phyloP scores from a whole-genome alignment of 805 yeast genomes.

The Brettanomyces custersianus region DNA sequence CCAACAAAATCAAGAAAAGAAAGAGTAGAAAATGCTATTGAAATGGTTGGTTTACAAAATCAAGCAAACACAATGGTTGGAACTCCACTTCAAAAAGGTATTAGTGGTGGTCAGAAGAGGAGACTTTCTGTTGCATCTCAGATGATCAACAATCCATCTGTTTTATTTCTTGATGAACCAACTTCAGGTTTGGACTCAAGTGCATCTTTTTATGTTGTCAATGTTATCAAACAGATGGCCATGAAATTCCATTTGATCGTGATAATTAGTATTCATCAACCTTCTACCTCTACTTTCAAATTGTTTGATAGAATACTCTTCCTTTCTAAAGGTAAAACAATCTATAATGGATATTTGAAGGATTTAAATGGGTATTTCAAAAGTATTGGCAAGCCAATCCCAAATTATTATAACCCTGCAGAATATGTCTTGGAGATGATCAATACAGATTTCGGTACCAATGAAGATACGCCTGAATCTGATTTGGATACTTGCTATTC shows the following conservation, averaged over 20 bases:
- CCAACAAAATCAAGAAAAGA: constrained; percentile 18
- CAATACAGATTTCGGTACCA: neutral
- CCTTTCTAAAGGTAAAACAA: constrained; percentile 68
- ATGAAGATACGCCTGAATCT: neutral
- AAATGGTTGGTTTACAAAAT: constrained; percentile 33
- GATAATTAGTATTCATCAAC: constrained; percentile 84
- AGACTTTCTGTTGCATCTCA: constrained; percentile 83
- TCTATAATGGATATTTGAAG: constrained; percentile 73
- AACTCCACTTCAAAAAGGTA: constrained; percentile 70
- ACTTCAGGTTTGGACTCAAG: constrained; percentile 85
- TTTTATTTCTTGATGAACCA: constrained; percentile 67
- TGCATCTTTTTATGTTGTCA: constrained; percentile 48
- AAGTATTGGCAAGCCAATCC: constrained; percentile 38
- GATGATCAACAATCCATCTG: constrained; percentile 40
- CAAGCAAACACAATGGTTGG: constrained; percentile 40
- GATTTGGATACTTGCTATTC: neutral
- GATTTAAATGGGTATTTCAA: constrained; percentile 61
- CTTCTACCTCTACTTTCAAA: constrained; percentile 81
- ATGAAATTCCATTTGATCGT: constrained; percentile 68
- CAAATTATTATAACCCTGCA: constrained; percentile 43
- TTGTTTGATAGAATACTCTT: constrained; percentile 67
- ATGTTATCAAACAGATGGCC: constrained; percentile 71
- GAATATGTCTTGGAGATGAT: constrained; percentile 53
- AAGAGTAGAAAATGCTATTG: constrained; percentile 35
- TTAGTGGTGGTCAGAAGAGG: constrained; percentile 77